Evolutionary conservation across 345 rosid genomes (phyloP).

Genomic region (Trapa bicornis): DNA sequence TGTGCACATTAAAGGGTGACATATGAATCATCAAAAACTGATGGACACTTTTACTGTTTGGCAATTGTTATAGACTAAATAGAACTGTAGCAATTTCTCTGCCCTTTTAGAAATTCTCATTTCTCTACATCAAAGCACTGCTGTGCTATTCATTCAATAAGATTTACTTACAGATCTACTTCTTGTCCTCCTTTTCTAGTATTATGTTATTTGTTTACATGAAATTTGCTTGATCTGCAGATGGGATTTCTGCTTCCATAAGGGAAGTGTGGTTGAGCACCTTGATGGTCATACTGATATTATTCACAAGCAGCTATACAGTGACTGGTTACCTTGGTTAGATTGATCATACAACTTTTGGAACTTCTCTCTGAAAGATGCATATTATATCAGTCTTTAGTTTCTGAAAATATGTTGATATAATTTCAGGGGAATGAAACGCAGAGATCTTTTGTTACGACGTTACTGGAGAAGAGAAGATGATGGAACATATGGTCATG

Average conservation of each 20-base stretch:
- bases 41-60: no score
- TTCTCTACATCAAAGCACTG: not conserved
- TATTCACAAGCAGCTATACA: conserved; percentile 69
- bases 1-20: no score
- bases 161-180: not conserved
- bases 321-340: conserved; percentile 84
- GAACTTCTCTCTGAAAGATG: not conserved
- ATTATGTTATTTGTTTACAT: not conserved
- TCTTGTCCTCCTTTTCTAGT: not conserved
- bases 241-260: conserved; percentile 94
- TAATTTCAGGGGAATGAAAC: conserved; percentile 64
- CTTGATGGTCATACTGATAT: conserved; percentile 94
- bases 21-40: no score
- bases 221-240: conserved; percentile 30
- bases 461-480: conserved; percentile 99
- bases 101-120: not conserved
- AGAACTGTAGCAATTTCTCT: not conserved
- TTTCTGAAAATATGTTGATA: not conserved
- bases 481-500: conserved; percentile 84
- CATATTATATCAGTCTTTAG: conserved; percentile 1
- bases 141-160: not conserved
- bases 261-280: conserved; percentile 84
- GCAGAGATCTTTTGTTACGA: conserved; percentile 67
- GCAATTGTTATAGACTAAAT: not conserved
- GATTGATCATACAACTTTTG: conserved; percentile 10